phyloP scores from a whole-genome alignment of 1,284 basidiomycete species.

The Leccinum variabile region DNA sequence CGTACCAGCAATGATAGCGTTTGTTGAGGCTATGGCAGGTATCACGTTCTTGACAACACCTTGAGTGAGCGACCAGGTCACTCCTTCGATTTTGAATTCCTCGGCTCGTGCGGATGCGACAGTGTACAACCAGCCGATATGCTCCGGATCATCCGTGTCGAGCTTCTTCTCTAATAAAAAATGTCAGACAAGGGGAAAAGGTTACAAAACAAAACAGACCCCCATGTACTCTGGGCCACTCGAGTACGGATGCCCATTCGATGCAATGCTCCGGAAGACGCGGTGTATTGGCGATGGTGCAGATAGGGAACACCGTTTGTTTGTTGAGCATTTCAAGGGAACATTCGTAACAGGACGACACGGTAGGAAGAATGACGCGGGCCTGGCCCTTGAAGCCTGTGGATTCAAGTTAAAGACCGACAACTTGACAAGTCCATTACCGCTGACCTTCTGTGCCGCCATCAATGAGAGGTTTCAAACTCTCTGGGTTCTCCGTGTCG shows the following conservation, averaged over 20 bases:
- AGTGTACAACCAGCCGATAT: constrained; percentile 93
- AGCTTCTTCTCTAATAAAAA: constrained; percentile 78
- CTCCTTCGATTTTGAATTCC: constrained; percentile 95
- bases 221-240: constrained; percentile 93
- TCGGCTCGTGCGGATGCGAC: constrained; percentile 80
- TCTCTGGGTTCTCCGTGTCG: constrained; percentile 87
- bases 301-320: constrained; percentile 96
- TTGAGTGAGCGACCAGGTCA: constrained; percentile 97
- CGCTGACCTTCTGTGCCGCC: constrained; percentile 92
- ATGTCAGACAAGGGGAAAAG: constrained; percentile 7
- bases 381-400: constrained; percentile 98
- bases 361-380: constrained; percentile 92
- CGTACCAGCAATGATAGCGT: constrained; percentile 91
- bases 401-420: constrained; percentile 4
- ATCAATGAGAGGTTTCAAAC: constrained; percentile 97
- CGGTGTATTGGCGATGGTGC: constrained; percentile 98
- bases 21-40: constrained; percentile 95
- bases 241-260: constrained; percentile 99
- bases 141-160: constrained; percentile 95
- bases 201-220: constrained; percentile 47
- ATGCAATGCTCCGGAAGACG: constrained; percentile 98
- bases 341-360: constrained; percentile 98
- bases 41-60: constrained; percentile 99
- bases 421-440: background rate
- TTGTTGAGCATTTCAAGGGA: constrained; percentile 98